Evolutionary conservation across 768 basidiomycete genomes (phyloP).

Genomic region (Clathrus columnatus): DNA sequence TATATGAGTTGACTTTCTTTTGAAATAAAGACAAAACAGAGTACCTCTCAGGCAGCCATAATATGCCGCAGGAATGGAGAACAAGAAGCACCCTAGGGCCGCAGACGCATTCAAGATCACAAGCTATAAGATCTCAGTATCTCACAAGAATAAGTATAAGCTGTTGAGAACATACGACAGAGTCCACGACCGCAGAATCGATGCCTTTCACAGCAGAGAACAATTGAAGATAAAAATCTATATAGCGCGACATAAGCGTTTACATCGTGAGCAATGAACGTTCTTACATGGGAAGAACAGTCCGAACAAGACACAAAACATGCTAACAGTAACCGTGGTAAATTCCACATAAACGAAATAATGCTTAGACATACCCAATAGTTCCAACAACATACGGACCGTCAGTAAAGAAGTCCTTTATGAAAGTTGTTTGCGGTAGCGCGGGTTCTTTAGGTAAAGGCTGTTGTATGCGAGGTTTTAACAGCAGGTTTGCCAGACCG

Average conservation of each 20-base stretch:
- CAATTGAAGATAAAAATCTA: not conserved
- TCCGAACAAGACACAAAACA: not conserved
- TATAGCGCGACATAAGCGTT: not conserved
- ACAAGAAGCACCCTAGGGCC: not conserved
- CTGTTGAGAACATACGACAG: not conserved
- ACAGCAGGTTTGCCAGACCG: not conserved
- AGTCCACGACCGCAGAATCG: not conserved
- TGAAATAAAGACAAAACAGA: not conserved
- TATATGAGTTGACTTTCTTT: not conserved
- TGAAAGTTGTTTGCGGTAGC: not conserved
- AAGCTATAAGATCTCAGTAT: not conserved
- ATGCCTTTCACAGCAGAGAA: not conserved
- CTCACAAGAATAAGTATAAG: not conserved
- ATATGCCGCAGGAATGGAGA: not conserved
- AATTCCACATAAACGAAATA: not conserved
- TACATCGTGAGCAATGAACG: not conserved
- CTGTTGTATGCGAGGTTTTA: no score
- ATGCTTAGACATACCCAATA: not conserved
- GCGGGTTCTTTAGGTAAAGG: not conserved
- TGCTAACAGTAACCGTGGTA: not conserved
- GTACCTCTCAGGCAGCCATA: not conserved
- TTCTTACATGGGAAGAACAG: not conserved
- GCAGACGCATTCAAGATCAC: not conserved
- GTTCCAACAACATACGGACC: not conserved
- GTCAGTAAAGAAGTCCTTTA: not conserved